phyloP scores from a whole-genome alignment of 2,329 filamentous ascomycete species.

The Tolypocladium album region DNA sequence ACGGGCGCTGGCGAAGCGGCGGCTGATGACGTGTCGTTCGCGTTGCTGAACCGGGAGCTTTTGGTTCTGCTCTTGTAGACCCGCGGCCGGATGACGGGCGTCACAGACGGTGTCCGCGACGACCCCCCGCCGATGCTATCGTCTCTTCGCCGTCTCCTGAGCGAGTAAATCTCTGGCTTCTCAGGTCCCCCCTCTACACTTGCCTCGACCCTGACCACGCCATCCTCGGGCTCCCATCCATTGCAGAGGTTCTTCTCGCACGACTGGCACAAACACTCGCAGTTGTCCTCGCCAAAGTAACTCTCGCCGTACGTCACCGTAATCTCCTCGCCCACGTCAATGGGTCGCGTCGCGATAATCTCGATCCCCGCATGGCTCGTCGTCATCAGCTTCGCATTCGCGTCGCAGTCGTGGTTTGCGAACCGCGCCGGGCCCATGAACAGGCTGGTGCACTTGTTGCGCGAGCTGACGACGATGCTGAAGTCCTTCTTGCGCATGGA shows the following conservation, averaged over 20 bases:
- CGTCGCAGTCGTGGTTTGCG: constrained; percentile 92
- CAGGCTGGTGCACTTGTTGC: constrained; percentile 80
- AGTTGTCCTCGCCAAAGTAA: constrained; percentile 92
- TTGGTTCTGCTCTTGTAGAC: constrained; percentile 30
- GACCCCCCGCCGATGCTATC: constrained; percentile 32
- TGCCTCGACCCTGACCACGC: constrained; percentile 31
- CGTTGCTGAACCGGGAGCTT: constrained; percentile 19
- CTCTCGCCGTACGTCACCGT: constrained; percentile 93
- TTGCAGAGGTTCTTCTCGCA: constrained; percentile 70
- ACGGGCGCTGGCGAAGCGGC: constrained; percentile 11
- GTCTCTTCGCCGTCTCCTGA: constrained; percentile 43
- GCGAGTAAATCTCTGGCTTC: constrained; percentile 37
- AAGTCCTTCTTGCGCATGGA: constrained; percentile 83
- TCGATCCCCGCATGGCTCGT: constrained; percentile 80
- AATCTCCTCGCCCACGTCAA: constrained; percentile 83
- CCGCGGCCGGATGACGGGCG: constrained; percentile 42
- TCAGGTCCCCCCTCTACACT: constrained; percentile 42
- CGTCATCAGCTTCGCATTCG: constrained; percentile 81
- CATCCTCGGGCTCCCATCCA: constrained; percentile 61
- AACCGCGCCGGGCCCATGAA: constrained; percentile 95
- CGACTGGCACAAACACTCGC: constrained; percentile 83
- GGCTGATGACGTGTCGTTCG: constrained; percentile 22
- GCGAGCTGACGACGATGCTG: constrained; percentile 88
- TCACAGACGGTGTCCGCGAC: constrained; percentile 47
- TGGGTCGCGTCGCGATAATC: constrained; percentile 73